A percentile compares a stretch with the other conserved stretches of the same genome.
Evolutionary conservation across 2,329 filamentous ascomycete species (phyloP).

Genomic region (Cordyceps farinosa): DNA sequence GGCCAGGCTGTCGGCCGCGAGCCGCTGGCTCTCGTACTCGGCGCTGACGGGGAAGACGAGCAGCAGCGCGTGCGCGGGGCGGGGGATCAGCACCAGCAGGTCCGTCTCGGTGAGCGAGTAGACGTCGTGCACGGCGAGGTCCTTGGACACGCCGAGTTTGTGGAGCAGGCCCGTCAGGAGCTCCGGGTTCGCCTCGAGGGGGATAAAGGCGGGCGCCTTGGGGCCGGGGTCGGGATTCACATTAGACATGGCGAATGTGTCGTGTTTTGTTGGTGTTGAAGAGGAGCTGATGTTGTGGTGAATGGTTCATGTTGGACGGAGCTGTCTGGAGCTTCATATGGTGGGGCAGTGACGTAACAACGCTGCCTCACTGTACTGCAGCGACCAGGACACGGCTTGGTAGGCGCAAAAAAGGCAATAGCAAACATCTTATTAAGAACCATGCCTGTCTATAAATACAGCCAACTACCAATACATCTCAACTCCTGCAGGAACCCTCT

Average conservation of each 20-base stretch:
- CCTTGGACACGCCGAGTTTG: conserved; percentile 75
- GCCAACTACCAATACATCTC: neutral
- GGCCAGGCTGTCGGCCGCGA: conserved; percentile 65
- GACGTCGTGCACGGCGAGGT: conserved; percentile 81
- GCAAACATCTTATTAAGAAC: neutral
- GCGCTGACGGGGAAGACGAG: conserved; percentile 85
- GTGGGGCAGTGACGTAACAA: conserved; percentile 17
- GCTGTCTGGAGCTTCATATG: conserved; percentile 3
- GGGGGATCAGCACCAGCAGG: conserved; percentile 80
- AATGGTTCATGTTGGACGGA: neutral
- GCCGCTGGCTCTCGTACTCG: conserved; percentile 73
- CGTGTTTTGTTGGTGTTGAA: neutral
- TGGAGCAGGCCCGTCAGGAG: conserved; percentile 82
- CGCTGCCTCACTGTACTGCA: neutral
- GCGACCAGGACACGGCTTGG: neutral
- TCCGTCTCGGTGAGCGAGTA: conserved; percentile 85
- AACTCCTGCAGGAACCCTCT: neutral
- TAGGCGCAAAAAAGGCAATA: neutral
- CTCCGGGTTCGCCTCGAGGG: conserved; percentile 73
- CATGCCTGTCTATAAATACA: neutral
- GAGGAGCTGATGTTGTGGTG: neutral
- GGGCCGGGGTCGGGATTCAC: conserved; percentile 40
- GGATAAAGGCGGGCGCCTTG: conserved; percentile 49
- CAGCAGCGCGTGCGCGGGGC: conserved; percentile 81
- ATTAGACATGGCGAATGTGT: conserved; percentile 29